Evolutionary conservation across 805 yeast species (phyloP).

Genomic region (Ogataea corticis): DNA sequence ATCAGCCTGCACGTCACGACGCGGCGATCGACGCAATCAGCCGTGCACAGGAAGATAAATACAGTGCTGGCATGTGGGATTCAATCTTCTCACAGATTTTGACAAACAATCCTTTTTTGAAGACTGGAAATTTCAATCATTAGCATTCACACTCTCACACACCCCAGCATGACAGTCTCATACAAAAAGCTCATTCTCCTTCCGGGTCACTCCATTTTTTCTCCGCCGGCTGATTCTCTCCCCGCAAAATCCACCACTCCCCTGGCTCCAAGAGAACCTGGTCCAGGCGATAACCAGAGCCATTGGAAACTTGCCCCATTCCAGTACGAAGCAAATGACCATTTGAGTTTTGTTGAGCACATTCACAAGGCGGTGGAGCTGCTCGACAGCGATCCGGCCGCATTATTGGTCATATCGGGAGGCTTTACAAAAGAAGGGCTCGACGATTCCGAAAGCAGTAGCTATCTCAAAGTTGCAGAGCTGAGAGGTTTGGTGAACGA

Average conservation of each 20-base stretch:
- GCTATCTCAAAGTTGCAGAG: conserved; percentile 51
- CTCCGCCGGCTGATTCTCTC: conserved; percentile 8
- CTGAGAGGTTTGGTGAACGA: conserved; percentile 31
- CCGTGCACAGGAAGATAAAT: too few species aligned
- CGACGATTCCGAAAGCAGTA: conserved; percentile 54
- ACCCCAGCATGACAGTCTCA: background rate
- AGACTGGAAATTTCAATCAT: too few species aligned
- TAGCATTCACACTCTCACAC: too few species aligned
- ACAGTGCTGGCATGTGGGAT: too few species aligned
- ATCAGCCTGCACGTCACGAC: conserved; percentile 1
- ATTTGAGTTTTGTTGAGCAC: conserved; percentile 63
- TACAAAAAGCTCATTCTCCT: conserved; percentile 41
- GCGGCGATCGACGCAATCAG: conserved; percentile 2
- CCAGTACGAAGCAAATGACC: conserved; percentile 71
- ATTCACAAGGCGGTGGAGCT: conserved; percentile 44
- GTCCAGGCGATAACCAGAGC: conserved; percentile 44
- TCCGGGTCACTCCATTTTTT: conserved; percentile 43
- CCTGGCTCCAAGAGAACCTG: conserved; percentile 14
- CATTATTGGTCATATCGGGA: conserved; percentile 43
- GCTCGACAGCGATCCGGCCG: conserved; percentile 27
- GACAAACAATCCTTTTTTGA: too few species aligned
- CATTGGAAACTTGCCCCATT: conserved; percentile 73
- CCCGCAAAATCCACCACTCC: background rate
- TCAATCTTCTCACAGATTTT: too few species aligned
- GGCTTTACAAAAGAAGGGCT: conserved; percentile 66